Evolutionary conservation across 1,284 basidiomycete genomes (phyloP), one percentile per base, ranked within the genome.

Genomic region (Microbotryomycetes sp.): DNA sequence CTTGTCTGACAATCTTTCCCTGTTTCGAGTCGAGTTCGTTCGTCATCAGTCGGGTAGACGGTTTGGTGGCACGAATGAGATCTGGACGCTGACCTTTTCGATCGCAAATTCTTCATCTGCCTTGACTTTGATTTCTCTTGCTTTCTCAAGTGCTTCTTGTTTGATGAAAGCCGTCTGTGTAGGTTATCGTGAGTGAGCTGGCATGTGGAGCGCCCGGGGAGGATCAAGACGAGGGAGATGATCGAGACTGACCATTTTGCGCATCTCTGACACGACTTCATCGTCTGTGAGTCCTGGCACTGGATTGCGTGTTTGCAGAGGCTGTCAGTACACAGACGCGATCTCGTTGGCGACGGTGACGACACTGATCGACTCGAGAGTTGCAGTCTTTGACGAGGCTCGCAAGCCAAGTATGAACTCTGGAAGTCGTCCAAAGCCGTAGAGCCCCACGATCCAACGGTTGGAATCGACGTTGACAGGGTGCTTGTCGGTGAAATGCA

Each of bases 71-170:
- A 23, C 32, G 19, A 25, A 16, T 53, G 12, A 53, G 29, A 28
- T 31, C 51, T 12, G 4, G 36, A 16, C 53, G 19, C 72, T 30
- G 47, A 89, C 92, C 83, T 97, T 97, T 77, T 97, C 92, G 69
- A 96, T 96, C 23, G 92, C 87, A 75, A 96, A 97, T 78, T 97
- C 92, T 77, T 96, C 92, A 68, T 97, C 92, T 0, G 93, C 92
- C 77, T 97, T 97, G 66, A 96, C 89, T 70, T 83, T 87, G 70
- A 97, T 91, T 79, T 97, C 92, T n/a, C 93, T 81, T 1, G 90
- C 92, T 78, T 97, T 97, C 80, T 97, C 93, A 69, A 89, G 78
- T 3, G 92, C 92, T 77, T 97, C 92, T 76, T 96, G 92, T 77
- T 89, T 70, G 63, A 68, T 70, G 67, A 68, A 70, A 14, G 68